Evolutionary conservation across 306 rosid species (phyloP).

Genomic region (Boehmeria nivea): DNA sequence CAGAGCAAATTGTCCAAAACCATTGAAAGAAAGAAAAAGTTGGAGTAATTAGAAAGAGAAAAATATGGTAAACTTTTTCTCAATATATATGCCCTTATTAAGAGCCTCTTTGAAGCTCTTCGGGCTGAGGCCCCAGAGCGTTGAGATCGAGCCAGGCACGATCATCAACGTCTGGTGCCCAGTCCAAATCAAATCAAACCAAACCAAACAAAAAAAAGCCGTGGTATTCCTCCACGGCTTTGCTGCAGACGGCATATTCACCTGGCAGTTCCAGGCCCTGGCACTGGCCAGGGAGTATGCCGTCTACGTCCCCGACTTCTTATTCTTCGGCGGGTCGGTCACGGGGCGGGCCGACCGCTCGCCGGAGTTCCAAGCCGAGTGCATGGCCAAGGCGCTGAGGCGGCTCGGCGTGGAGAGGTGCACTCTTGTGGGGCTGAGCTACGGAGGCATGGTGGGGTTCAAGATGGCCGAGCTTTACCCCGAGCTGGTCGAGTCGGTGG

Average conservation of each 20-base stretch:
- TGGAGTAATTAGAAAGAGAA: not conserved
- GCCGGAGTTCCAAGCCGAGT: conserved; percentile 38
- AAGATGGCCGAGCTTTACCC: conserved; percentile 36
- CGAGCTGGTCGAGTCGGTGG: conserved; percentile 32
- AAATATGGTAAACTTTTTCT: conserved; percentile 29
- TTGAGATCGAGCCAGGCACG: conserved; percentile 43
- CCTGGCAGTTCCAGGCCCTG: conserved; percentile 39
- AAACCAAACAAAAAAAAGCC: conserved; percentile 14
- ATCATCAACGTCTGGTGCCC: conserved; percentile 38
- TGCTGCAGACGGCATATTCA: conserved; percentile 28
- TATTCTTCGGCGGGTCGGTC: conserved; percentile 36
- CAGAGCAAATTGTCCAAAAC: no score
- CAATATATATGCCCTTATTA: conserved; percentile 14
- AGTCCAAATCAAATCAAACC: not conserved
- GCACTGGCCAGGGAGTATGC: conserved; percentile 23
- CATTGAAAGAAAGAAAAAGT: not conserved
- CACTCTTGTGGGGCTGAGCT: conserved; percentile 36
- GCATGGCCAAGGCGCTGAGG: conserved; percentile 35
- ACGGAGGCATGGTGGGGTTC: conserved; percentile 45
- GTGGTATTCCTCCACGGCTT: conserved; percentile 40
- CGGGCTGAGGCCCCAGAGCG: conserved; percentile 22
- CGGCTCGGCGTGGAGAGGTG: conserved; percentile 38
- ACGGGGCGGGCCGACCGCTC: conserved; percentile 33
- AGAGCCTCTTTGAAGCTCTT: conserved; percentile 11
- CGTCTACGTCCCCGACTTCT: conserved; percentile 36